Conservation (phyloP, 2,329 filamentous ascomycete species). For the Arthrobotrys sphaeroides region DNA sequence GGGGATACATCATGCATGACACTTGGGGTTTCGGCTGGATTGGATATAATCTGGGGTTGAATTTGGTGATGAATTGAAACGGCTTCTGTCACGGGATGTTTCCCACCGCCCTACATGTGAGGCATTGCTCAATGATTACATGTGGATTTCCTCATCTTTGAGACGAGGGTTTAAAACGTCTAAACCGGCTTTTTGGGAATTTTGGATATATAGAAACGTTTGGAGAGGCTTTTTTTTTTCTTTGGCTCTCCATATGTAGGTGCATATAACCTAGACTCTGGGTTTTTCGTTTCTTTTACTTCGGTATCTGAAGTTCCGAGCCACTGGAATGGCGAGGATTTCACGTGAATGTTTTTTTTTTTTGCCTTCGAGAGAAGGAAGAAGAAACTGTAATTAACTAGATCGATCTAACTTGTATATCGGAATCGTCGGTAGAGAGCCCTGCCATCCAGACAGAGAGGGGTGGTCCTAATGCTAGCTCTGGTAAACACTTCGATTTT, state of each 20-base stretch:
- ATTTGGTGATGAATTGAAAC: constrained; percentile 32
- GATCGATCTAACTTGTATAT: neutral
- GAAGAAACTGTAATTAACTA: neutral
- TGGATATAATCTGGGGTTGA: constrained; percentile 20
- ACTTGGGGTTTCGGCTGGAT: constrained; percentile 39
- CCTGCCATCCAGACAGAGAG: neutral
- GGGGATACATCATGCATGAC: constrained; percentile 23
- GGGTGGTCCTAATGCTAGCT: neutral
- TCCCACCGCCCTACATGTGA: constrained; percentile 7
- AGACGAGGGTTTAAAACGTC: constrained; percentile 14
- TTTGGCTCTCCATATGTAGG: no score
- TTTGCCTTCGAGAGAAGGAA: neutral
- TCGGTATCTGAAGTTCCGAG: constrained; percentile 24
- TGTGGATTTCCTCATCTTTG: no score
- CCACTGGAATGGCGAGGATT: constrained; percentile 1
- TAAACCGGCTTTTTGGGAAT: constrained; percentile 7
- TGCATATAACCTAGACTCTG: neutral
- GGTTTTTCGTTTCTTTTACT: neutral
- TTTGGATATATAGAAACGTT: no score
- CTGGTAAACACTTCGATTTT: no score
- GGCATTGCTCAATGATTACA: neutral
- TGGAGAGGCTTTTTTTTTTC: constrained; percentile 12
- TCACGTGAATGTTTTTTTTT: constrained; percentile 15
- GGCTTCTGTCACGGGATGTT: constrained; percentile 31
- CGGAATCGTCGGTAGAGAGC: neutral